A percentile compares a stretch with the other conserved stretches of the same genome.
Evolutionary conservation across 768 basidiomycete species (phyloP).

Genomic region (Asterophora lycoperdoides): DNA sequence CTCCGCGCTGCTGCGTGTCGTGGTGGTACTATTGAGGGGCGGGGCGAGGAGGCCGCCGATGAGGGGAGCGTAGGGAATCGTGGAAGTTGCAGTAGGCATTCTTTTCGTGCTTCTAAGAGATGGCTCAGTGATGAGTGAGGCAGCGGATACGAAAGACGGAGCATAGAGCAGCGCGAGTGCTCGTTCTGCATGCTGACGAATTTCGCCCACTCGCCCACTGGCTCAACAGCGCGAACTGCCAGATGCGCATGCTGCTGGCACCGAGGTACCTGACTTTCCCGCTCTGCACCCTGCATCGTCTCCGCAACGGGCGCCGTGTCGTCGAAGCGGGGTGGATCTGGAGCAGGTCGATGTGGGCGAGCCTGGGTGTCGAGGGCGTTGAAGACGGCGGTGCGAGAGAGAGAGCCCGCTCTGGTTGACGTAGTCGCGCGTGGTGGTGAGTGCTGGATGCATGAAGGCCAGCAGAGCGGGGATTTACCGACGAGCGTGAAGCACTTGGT

Average conservation of each 20-base stretch:
- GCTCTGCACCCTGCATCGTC: constrained; percentile 40
- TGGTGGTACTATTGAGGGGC: constrained; percentile 25
- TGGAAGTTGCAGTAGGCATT: constrained; percentile 42
- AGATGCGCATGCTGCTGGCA: constrained; percentile 40
- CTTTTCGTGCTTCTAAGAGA: constrained; percentile 36
- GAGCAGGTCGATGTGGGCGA: constrained; percentile 29
- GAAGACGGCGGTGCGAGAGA: constrained; percentile 26
- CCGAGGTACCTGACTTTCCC: constrained; percentile 47
- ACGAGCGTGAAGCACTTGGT: constrained; percentile 13
- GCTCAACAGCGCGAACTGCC: constrained; percentile 43
- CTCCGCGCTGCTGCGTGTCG: constrained; percentile 2
- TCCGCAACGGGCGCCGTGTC: constrained; percentile 29
- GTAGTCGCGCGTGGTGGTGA: constrained; percentile 13
- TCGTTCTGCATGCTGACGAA: constrained; percentile 57
- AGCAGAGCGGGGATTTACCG: constrained; percentile 1
- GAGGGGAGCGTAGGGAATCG: constrained; percentile 49
- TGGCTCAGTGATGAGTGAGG: not conserved
- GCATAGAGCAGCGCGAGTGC: constrained; percentile 50
- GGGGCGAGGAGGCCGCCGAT: constrained; percentile 33
- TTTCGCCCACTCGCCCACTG: constrained; percentile 43
- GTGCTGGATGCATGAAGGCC: not conserved
- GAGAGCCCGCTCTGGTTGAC: constrained; percentile 16
- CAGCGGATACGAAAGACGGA: not conserved
- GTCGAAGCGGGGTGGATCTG: constrained; percentile 42
- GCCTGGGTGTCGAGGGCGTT: constrained; percentile 25